Percentiles rank a stretch among this genome's conserved stretches.
These are phyloP conservation scores for Erythrophleum ivorense DNA, from an alignment of 331 rosid genomes.

Conservation along the genomic window DNA sequence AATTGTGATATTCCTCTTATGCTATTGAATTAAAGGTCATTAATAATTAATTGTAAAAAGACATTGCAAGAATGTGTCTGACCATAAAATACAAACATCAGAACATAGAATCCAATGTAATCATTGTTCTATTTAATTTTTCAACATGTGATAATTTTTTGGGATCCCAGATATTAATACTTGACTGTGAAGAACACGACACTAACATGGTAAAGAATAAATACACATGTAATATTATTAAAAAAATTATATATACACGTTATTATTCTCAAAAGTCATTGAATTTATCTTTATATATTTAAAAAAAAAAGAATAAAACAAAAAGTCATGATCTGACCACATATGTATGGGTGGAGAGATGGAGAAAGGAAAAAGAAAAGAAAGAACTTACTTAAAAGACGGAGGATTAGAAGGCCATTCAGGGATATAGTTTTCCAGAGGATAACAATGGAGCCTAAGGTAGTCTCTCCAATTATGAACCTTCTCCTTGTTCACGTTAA, in stretches of 20 bases:
- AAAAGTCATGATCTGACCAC: no score
- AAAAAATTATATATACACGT: neutral
- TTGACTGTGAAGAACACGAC: neutral
- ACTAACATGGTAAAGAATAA: conserved; percentile 7
- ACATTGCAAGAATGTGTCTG: no score
- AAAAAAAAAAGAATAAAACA: no score
- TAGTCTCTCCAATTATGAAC: conserved; percentile 96
- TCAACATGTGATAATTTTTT: neutral
- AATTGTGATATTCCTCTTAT: no score
- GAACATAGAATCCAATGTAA: no score
- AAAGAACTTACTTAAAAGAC: conserved; percentile 65
- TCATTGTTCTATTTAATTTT: neutral
- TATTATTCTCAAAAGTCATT: neutral
- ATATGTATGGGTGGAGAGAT: neutral
- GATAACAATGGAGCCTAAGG: conserved; percentile 89
- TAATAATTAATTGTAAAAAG: no score
- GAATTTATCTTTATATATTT: neutral
- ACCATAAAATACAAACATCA: no score
- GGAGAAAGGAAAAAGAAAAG: neutral
- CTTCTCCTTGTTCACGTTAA: conserved; percentile 69
- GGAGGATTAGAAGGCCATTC: conserved; percentile 91
- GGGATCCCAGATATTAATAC: neutral
- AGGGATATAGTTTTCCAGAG: conserved; percentile 63
- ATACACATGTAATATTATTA: neutral
- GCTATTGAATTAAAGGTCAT: no score